Evolutionary conservation across 345 rosid genomes (phyloP).

Genomic region (Sisymbrium irio): DNA sequence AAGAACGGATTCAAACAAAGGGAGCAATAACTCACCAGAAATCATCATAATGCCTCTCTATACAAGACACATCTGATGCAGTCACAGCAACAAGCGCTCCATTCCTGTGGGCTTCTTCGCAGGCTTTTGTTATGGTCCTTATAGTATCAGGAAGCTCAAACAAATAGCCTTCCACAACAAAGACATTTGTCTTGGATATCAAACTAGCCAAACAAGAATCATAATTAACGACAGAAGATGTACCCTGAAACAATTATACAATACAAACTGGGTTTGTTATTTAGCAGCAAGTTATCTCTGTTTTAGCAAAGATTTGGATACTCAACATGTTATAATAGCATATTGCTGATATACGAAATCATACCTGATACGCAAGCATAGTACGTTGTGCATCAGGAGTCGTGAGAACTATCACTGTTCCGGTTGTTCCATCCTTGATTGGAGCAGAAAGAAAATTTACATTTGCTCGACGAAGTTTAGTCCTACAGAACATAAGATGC

Average conservation of each 20-base stretch:
- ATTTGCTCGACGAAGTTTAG: constrained; percentile 75
- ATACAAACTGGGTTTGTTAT: not conserved
- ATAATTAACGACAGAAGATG: constrained; percentile 73
- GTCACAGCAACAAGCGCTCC: constrained; percentile 90
- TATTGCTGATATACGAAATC: not conserved
- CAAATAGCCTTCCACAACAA: constrained; percentile 90
- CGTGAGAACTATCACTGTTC: constrained; percentile 95
- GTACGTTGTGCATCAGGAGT: constrained; percentile 97
- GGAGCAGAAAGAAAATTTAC: constrained; percentile 82
- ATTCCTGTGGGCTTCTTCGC: constrained; percentile 73
- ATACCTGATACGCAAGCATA: constrained; percentile 94
- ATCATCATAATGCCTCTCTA: constrained; percentile 88
- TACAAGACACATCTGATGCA: constrained; percentile 92
- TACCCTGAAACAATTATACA: constrained; percentile 54
- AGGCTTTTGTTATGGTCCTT: constrained; percentile 71
- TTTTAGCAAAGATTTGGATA: not conserved
- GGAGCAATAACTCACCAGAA: constrained; percentile 55
- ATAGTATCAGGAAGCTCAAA: constrained; percentile 93
- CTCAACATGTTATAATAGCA: not conserved
- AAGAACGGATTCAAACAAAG: not conserved
- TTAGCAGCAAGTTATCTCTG: not conserved
- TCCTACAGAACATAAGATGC: constrained; percentile 41
- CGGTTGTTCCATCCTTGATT: constrained; percentile 88
- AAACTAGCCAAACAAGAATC: constrained; percentile 70
- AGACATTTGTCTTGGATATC: constrained; percentile 68